Evolutionary conservation across 2,329 filamentous ascomycete genomes (phyloP), one percentile per base, ranked within the genome.

Genomic region (Diplodia sapinea): DNA sequence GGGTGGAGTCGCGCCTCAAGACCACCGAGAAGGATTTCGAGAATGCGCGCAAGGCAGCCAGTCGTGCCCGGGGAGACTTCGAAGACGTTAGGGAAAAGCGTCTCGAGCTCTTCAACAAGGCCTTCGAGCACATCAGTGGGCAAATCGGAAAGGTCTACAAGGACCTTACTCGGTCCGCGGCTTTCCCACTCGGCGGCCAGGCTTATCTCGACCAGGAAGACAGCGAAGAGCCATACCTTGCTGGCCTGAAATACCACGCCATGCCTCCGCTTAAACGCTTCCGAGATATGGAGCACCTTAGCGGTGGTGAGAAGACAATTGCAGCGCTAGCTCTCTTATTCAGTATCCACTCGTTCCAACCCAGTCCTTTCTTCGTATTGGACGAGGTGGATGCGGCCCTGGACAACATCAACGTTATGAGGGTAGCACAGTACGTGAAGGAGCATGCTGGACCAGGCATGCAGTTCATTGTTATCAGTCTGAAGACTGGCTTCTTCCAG

Each of bases 181-280:
- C 91, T n/a, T 97, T 96, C 77, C 94, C 94, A 0, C 86, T 98
- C n/a, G 95, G 95, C 73, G 95, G 95, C 9, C 85, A 87, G 74
- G 88, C 88, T 70, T 97, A 97, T 76, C 88, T 99, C 57, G 94
- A 97, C 75, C 94, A 96, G 78, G 94, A 97, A 77, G 94, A 99
- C 78, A 92, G 90, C n/a, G 93, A 97, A 71, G 94, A 96, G 75
- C 95, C 95, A 0, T 99, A 98, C 78, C 87, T 97, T 4, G 93
- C 92, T 50, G 95, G 95, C 38, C 93, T 99, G 80, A 97, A 97
- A 77, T 99, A 99, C 80, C 94, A 98, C 77, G 96, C 95, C 70
- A 99, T 98, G 94, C 95, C 95, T 23, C 95, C 95, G 1, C 88
- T 97, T 70, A 99, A 99, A 82, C 93, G 95, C 55, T 99, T 99